Conservation (phyloP, 1,139 yeast genomes). For the Debaryomycetaceae sp. region DNA sequence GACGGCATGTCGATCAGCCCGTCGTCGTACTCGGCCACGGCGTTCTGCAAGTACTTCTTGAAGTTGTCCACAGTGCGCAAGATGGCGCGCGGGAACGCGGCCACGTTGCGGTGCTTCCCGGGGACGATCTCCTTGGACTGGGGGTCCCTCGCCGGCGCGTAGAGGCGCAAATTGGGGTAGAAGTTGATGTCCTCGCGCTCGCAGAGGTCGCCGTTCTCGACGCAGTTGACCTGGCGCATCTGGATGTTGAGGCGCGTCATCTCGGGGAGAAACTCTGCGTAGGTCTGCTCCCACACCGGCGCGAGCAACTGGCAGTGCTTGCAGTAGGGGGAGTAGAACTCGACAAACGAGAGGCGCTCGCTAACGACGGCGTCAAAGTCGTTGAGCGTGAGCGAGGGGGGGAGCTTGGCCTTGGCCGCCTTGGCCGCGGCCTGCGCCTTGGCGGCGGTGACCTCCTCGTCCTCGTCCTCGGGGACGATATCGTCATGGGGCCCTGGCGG, state of each 20-base stretch:
- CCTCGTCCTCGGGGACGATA: constrained; percentile 10
- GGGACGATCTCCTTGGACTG: constrained; percentile 21
- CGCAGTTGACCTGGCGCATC: constrained; percentile 70
- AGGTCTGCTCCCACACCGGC: constrained; percentile 62
- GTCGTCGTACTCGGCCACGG: constrained; percentile 43
- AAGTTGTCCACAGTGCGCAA: constrained; percentile 47
- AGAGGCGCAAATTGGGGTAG: constrained; percentile 59
- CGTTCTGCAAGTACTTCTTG: constrained; percentile 48
- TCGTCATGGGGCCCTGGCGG: no score
- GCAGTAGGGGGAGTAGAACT: constrained; percentile 69
- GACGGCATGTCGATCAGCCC: constrained; percentile 34
- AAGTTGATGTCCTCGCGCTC: constrained; percentile 49
- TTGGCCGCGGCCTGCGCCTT: constrained; percentile 4
- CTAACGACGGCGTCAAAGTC: constrained; percentile 43
- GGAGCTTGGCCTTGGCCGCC: constrained; percentile 14
- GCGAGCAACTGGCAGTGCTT: constrained; percentile 63
- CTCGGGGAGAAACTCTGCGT: constrained; percentile 32
- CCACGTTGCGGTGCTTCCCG: constrained; percentile 34
- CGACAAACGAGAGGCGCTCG: constrained; percentile 52
- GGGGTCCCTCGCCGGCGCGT: constrained; percentile 45
- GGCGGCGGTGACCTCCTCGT: constrained; percentile 6
- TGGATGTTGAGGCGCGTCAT: constrained; percentile 40
- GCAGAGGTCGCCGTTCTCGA: constrained; percentile 70
- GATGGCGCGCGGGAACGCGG: constrained; percentile 42
- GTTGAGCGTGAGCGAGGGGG: constrained; percentile 22